A percentile compares a stretch with the other conserved stretches of the same genome.
phyloP scores from a whole-genome alignment of 2,329 filamentous ascomycete genomes.

The Blastomyces percursus region DNA sequence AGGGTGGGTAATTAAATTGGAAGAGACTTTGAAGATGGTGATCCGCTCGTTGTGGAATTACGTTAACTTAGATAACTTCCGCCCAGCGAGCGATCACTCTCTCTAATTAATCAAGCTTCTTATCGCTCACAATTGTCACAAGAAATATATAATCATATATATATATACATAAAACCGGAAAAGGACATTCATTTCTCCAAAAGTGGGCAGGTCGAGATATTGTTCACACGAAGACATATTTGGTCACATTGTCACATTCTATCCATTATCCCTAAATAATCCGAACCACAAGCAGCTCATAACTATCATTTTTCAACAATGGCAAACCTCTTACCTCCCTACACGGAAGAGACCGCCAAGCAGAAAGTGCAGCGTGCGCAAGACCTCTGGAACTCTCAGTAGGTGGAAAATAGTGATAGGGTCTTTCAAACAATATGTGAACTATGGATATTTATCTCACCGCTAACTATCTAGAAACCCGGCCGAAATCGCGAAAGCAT shows the following conservation, averaged over 20 bases:
- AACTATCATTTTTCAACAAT: not conserved
- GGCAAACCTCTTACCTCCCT: slow-evolving; percentile 50
- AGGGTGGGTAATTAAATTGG: too few relatives aligned
- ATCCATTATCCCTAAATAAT: not conserved
- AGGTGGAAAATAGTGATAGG: slow-evolving; percentile 16
- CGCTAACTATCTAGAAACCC: slow-evolving; percentile 47
- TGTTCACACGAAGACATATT: not conserved
- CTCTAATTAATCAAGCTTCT: too few relatives aligned
- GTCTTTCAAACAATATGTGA: not conserved
- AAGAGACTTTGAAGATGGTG: too few relatives aligned
- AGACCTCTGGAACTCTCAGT: slow-evolving; percentile 71
- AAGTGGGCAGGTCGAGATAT: not conserved
- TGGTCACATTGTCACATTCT: not conserved
- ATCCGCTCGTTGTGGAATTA: too few relatives aligned
- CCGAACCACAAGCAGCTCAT: not conserved
- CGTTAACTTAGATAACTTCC: too few relatives aligned
- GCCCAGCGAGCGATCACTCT: too few relatives aligned
- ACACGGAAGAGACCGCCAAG: slow-evolving; percentile 59
- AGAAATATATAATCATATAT: too few relatives aligned
- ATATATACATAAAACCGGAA: too few relatives aligned
- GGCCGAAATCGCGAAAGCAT: slow-evolving; percentile 54
- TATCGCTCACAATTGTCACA: not conserved
- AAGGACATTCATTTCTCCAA: too few relatives aligned
- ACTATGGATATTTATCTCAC: not conserved
- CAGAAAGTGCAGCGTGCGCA: slow-evolving; percentile 77